These are phyloP conservation scores for Cajanus cajan DNA, from an alignment of 306 rosid genomes.

Conservation along the genomic window DNA sequence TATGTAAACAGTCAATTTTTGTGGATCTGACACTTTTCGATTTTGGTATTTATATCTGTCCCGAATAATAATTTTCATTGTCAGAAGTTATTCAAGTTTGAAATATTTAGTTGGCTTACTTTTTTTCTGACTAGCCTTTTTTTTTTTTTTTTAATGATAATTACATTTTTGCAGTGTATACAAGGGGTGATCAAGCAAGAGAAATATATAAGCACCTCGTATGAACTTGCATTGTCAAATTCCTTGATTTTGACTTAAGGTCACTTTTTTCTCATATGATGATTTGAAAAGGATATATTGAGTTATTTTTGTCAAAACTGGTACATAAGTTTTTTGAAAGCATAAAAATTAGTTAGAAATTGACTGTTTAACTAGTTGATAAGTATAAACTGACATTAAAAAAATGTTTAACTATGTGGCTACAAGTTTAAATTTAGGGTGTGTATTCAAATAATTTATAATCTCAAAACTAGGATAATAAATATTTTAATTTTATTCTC, in stretches of 20 bases:
- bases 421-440: not conserved
- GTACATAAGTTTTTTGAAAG: not conserved
- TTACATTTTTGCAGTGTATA: not conserved
- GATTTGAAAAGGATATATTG: not conserved
- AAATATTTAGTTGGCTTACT: not conserved
- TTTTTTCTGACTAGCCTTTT: not conserved
- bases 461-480: not conserved
- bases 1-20: not conserved
- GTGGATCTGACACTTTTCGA: not conserved
- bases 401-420: not conserved
- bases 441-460: not conserved
- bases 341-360: not conserved
- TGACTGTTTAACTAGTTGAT: not conserved
- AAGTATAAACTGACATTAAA: too few relatives aligned
- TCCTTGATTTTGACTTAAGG: not conserved
- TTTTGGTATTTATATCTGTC: not conserved
- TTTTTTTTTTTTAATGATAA: not conserved
- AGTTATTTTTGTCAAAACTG: too few relatives aligned
- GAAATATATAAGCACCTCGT: not conserved
- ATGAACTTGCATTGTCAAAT: not conserved
- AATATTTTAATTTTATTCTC: not conserved
- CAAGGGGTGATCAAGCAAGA: not conserved
- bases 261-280: not conserved
- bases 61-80: not conserved
- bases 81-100: not conserved